Evolutionary conservation across 352 stramenopile genomes (phyloP).

Genomic region (Globisporangium spinosum): DNA sequence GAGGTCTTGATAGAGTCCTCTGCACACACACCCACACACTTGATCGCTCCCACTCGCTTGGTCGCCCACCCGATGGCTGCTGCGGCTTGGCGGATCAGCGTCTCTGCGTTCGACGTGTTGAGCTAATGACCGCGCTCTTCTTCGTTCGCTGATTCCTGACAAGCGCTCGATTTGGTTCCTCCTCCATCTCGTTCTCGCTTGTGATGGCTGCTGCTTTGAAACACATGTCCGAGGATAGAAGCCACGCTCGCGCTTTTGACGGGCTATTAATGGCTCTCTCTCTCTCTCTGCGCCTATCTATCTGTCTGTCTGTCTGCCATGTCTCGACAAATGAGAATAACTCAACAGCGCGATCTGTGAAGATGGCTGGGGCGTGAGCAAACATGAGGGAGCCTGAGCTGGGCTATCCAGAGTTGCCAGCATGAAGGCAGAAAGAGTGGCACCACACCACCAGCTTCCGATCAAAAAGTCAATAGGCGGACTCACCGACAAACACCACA

Average conservation of each 20-base stretch:
- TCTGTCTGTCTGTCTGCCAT: too few species aligned
- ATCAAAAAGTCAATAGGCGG: neutral
- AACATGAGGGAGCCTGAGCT: too few species aligned
- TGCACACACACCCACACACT: neutral
- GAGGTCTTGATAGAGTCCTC: neutral
- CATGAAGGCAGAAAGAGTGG: neutral
- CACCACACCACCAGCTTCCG: neutral
- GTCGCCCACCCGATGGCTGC: neutral
- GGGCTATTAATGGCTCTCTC: neutral
- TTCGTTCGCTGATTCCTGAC: neutral
- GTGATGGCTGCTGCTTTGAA: too few species aligned
- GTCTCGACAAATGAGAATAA: neutral
- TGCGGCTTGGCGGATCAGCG: neutral
- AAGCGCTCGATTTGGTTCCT: neutral
- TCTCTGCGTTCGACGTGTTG: neutral
- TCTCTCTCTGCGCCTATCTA: too few species aligned
- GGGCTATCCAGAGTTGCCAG: too few species aligned
- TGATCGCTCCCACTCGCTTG: neutral
- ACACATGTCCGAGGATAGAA: neutral
- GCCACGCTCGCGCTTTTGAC: slow-evolving; percentile 3
- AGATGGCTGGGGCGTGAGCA: too few species aligned
- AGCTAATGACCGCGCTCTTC: neutral
- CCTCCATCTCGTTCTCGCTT: neutral
- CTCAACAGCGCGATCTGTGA: too few species aligned
- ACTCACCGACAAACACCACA: neutral